These are phyloP conservation scores for Cladophialophora chaetospira DNA, from an alignment of 2,329 filamentous ascomycete genomes.

Conservation along the genomic window DNA sequence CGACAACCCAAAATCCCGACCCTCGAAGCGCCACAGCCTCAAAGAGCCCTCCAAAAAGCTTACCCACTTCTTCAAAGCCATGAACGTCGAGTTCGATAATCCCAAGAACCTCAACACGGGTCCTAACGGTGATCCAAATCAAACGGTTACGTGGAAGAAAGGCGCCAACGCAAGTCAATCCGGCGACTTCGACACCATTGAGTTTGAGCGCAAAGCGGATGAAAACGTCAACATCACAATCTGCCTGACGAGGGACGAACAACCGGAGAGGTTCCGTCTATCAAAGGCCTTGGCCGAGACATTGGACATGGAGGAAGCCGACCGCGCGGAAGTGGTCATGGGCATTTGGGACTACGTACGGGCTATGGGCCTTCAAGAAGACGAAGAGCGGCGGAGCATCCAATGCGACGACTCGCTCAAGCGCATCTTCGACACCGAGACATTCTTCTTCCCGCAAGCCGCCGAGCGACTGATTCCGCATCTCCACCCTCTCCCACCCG, in stretches of 20 bases:
- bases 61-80: slow-evolving; percentile 55
- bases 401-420: slow-evolving; percentile 82
- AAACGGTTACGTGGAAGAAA: slow-evolving; percentile 80
- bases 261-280: slow-evolving; percentile 79
- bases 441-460: slow-evolving; percentile 82
- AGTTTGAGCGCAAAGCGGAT: slow-evolving; percentile 88
- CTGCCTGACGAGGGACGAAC: slow-evolving; percentile 81
- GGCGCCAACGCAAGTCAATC: slow-evolving; percentile 57
- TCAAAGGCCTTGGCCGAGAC: slow-evolving; percentile 79
- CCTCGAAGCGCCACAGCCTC: slow-evolving; percentile 36
- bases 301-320: slow-evolving; percentile 82
- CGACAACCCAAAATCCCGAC: background rate
- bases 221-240: slow-evolving; percentile 91
- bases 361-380: slow-evolving; percentile 81
- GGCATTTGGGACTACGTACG: slow-evolving; percentile 95
- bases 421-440: slow-evolving; percentile 74
- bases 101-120: slow-evolving; percentile 38
- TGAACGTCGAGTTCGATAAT: slow-evolving; percentile 56
- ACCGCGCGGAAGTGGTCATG: slow-evolving; percentile 83
- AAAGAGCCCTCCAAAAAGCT: slow-evolving; percentile 45
- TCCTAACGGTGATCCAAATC: slow-evolving; percentile 44
- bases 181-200: slow-evolving; percentile 83
- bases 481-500: slow-evolving; percentile 74
- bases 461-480: slow-evolving; percentile 78
- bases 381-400: slow-evolving; percentile 91